Evolutionary conservation across 257 asterid genomes (phyloP), one percentile per base, ranked within the genome.

Genomic region (Lycium barbarum): DNA sequence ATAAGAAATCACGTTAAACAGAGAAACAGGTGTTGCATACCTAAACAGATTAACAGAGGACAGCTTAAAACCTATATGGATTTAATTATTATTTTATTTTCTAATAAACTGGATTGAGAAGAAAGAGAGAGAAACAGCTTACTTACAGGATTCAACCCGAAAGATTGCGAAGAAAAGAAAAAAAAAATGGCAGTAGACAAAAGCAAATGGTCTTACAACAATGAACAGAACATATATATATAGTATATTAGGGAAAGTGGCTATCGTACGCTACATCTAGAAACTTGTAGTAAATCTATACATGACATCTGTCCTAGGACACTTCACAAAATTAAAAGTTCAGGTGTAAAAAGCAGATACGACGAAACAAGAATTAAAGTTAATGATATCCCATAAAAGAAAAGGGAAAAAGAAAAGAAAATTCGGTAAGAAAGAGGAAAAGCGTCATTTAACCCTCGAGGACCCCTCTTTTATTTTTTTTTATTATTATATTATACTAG

Each of bases 301-400:
- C 62, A 74, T 53, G 26, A 14, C 82, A 76, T 76, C 47, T 76
- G 82, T 76, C 63, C 81, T 74, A 7, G 22, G 45, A 74, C 81
- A 49, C 81, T 12, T 47, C 6, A 0, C 9, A 15, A 72, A 18
- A 72, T 22, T 53, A 6, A 22, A 68, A 6, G 4, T 7, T 66
- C 47, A 66, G 49, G 49, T 6, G 49, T 26, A 36, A 68, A 68
- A 65, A 26, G 7, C 40, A 65, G n/a, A 65, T 26, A 26, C 33
- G 33, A 26, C 33, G 33, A 26, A 26, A 26, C 33, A 26, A 26
- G 33, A 26, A 26, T 26, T 26, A 26, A 26, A 26, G 33, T 26
- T 26, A 26, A 26, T 26, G 33, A 26, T 26, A 26, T 26, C 33
- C 33, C 33, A 26, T 26, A 26, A 26, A 26, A 26, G 33, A 26